Base-by-base conservation (phyloP, 2,329 filamentous ascomycete genomes). In the Colletotrichum karsti region DNA sequence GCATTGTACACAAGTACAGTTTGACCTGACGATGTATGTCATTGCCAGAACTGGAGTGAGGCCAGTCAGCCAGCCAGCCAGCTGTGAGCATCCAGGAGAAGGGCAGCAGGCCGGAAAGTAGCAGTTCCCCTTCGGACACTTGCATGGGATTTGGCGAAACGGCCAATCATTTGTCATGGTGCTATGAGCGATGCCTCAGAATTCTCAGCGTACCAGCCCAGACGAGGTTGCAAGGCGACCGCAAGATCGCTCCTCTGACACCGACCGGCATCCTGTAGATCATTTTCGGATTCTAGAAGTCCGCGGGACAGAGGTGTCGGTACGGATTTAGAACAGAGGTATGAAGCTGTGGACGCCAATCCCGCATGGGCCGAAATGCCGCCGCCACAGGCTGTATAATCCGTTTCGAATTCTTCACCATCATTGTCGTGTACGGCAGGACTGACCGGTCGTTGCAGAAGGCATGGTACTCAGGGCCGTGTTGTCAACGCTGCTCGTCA, bases 111-210 rank as follows among this genome's bases (percentile, higher is more conserved):
- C 30, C 64, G 64, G 64, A 54, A 30, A 39, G 51, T 60, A 67
- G 60, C 64, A 67, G 44, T 41, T 50, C 53, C 39, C 54, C 64
- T 51, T 39, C 64, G 64, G 64, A 41, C 44, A 60, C 60, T 22
- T 67, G 64, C 64, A 67, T 67, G 18, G n/a, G 12, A 39, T 67
- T 64, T 67, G 64, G 60, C 64, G 60, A 67, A 60, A 67, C 26
- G 22, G 24, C 64, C 64, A 67, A 67, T 67, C 64, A 58, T 35
- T 20, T 22, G 37, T 28, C 28, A 20, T 39, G 28, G 48, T 22
- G 12, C 15, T 44, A 30, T 63, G 28, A 12, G 37, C 46, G 37
- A 50, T 64, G 53, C 60, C 53, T 59, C 60, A 54, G 22, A 58
- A 46, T 33, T 30, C 15, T 30, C 37, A 58, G 37, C 46, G 53